Evolutionary conservation across 495 filamentous ascomycete species (phyloP), one percentile per base, ranked within the genome.

Genomic region (Poronia punctata): DNA sequence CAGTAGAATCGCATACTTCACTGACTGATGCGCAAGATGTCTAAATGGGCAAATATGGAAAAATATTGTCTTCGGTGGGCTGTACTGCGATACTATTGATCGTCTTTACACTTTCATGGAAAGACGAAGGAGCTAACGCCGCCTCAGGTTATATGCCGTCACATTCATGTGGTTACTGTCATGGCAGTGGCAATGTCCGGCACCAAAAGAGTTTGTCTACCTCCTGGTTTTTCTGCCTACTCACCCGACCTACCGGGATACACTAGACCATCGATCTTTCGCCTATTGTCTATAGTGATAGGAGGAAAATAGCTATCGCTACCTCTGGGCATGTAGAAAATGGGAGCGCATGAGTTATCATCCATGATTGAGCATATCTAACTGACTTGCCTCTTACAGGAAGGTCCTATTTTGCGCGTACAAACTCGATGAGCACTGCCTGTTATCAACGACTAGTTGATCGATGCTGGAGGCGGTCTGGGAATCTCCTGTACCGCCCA

Each of bases 401-500:
- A 61, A 83, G 77, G 56, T 84, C 83, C 37, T 93, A 93, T 65
- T 95, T 88, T 67, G 75, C 84, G 49, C 71, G 71, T 31, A 74
- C 85, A 19, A 68, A 75, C 20, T 75, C 75, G 41, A 67, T 97
- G 59, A 76, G 70, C 27, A 74, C 82, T 17, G 66, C 64, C 7
- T 77, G 86, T 58, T 98, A 98, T 61, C 86, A 94, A 55, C 62
- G 62, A 37, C 74, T 98, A 9, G 66, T 96, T 40, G 79, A 95
- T 64, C 78, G 86, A 40, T 89, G 88, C 48, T 98, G 89, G 89
- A 79, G 92, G 63, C 75, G 92, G 65, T 96, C 79, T 37, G 74
- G 63, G 7, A 77, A 70, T n/a, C 68, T 90, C n/a, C 75, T 95
- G 49, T 98, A 98, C 68, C 87, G 92, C 50, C 92, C 87, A 39